These are phyloP conservation scores for Grosmannia serpens DNA, from an alignment of 2,329 filamentous ascomycete genomes.

Conservation along the genomic window DNA sequence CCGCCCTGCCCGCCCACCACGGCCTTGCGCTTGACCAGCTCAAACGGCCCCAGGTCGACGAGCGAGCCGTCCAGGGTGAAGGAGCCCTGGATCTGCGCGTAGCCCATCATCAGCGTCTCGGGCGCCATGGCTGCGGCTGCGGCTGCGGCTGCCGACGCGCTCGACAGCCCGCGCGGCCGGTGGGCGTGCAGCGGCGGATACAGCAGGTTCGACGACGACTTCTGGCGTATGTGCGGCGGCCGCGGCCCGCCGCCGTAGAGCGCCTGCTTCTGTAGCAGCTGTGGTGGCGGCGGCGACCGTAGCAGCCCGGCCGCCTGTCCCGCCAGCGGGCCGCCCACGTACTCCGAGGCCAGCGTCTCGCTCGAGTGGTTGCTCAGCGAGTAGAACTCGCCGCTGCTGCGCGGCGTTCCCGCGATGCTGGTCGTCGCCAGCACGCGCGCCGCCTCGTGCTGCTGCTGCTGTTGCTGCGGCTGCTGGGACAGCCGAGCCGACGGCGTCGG, in stretches of 20 bases:
- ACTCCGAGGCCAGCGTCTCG: constrained; percentile 87
- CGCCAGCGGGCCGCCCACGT: constrained; percentile 40
- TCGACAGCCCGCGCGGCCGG: neutral
- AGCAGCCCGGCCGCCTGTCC: constrained; percentile 8
- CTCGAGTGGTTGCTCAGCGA: constrained; percentile 90
- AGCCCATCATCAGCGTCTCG: constrained; percentile 94
- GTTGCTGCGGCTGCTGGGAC: too few relatives aligned
- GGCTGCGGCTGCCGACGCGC: constrained; percentile 9
- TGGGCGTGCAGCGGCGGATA: constrained; percentile 3
- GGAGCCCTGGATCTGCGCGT: constrained; percentile 83
- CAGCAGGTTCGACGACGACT: constrained; percentile 19
- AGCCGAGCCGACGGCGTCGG: constrained; percentile 21
- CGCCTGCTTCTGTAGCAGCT: neutral
- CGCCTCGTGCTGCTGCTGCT: constrained; percentile 33
- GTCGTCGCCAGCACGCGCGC: constrained; percentile 66
- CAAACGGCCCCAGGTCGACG: constrained; percentile 80
- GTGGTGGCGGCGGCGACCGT: constrained; percentile 16
- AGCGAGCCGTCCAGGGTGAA: constrained; percentile 88
- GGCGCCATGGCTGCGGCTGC: constrained; percentile 27
- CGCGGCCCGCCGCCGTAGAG: constrained; percentile 12
- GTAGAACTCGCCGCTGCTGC: constrained; percentile 92
- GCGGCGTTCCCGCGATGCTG: constrained; percentile 66
- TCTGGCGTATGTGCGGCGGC: constrained; percentile 34
- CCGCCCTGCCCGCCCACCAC: constrained; percentile 80
- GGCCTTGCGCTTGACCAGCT: constrained; percentile 90